These are phyloP conservation scores for Cantharellus cinnabarinus DNA, from an alignment of 768 basidiomycete species.

Conservation along the genomic window DNA sequence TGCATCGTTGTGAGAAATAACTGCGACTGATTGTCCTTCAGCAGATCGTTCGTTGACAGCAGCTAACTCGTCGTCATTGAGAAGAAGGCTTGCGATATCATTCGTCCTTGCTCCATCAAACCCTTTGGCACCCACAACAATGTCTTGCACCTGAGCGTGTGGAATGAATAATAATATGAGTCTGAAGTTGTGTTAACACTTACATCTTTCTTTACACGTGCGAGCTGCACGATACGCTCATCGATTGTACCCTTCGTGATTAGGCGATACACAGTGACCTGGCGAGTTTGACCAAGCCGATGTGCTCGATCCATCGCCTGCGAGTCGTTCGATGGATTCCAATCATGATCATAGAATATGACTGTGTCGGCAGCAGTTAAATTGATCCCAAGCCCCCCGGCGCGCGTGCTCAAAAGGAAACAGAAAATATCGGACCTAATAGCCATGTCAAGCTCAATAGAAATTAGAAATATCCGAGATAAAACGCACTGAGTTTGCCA, in stretches of 20 bases:
- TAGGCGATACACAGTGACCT: slow-evolving; percentile 89
- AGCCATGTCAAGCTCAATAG: not conserved
- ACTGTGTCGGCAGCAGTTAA: slow-evolving; percentile 92
- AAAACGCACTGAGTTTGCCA: slow-evolving; percentile 80
- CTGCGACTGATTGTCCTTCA: not conserved
- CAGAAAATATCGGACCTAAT: slow-evolving; percentile 69
- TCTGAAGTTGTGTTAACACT: slow-evolving; percentile 10
- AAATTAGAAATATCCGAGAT: slow-evolving; percentile 2
- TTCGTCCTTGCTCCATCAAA: slow-evolving; percentile 87
- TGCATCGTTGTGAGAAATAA: no score
- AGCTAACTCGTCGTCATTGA: slow-evolving; percentile 87
- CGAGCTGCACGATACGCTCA: slow-evolving; percentile 90
- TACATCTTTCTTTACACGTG: slow-evolving; percentile 92
- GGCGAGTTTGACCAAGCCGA: slow-evolving; percentile 87
- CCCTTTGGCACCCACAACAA: slow-evolving; percentile 93
- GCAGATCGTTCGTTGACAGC: slow-evolving; percentile 17
- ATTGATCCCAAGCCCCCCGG: slow-evolving; percentile 93
- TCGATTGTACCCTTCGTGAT: slow-evolving; percentile 90
- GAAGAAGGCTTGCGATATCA: slow-evolving; percentile 85
- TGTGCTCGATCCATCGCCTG: slow-evolving; percentile 98
- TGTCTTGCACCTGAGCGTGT: slow-evolving; percentile 75
- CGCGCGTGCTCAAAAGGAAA: slow-evolving; percentile 79
- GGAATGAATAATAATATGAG: not conserved
- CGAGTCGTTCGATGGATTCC: slow-evolving; percentile 95
- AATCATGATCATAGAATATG: slow-evolving; percentile 85